Conservation (phyloP, 2,329 filamentous ascomycete species). For the Aspergillus transmontanensis region DNA sequence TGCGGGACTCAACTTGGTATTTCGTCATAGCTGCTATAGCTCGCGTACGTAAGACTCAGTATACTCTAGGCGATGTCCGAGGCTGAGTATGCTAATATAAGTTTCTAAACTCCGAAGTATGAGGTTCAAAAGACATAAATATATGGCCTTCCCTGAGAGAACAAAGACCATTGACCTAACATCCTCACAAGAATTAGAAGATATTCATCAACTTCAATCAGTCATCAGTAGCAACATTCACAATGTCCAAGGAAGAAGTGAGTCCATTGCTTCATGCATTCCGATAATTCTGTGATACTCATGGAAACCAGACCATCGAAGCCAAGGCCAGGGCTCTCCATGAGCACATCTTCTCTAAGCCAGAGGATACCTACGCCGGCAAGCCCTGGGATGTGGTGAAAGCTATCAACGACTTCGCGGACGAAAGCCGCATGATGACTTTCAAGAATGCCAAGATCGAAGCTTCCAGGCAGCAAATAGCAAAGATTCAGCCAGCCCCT, state of each 20-base stretch:
- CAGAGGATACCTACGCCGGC: conserved; percentile 18
- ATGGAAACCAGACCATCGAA: conserved; percentile 9
- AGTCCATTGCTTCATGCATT: neutral
- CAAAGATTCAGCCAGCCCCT: conserved; percentile 27
- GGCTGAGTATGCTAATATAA: neutral
- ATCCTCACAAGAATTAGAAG: no score
- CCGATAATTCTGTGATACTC: neutral
- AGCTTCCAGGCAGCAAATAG: conserved; percentile 24
- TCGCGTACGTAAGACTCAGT: neutral
- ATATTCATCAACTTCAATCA: neutral
- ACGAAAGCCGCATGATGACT: conserved; percentile 35
- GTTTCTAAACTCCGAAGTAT: neutral
- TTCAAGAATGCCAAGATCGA: conserved; percentile 33
- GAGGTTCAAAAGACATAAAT: neutral
- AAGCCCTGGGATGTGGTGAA: conserved; percentile 32
- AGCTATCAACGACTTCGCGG: conserved; percentile 37
- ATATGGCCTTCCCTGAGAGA: neutral
- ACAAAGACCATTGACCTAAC: no score
- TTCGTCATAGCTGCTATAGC: neutral
- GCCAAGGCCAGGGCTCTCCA: conserved; percentile 14
- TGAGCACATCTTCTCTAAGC: conserved; percentile 25
- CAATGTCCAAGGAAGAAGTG: neutral
- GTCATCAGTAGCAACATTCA: neutral
- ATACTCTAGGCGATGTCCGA: neutral
- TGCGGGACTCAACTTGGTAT: neutral